A percentile compares a stretch with the other conserved stretches of the same genome.
Conservation (phyloP, 1,284 basidiomycete genomes). For the Takashimella koratensis region DNA sequence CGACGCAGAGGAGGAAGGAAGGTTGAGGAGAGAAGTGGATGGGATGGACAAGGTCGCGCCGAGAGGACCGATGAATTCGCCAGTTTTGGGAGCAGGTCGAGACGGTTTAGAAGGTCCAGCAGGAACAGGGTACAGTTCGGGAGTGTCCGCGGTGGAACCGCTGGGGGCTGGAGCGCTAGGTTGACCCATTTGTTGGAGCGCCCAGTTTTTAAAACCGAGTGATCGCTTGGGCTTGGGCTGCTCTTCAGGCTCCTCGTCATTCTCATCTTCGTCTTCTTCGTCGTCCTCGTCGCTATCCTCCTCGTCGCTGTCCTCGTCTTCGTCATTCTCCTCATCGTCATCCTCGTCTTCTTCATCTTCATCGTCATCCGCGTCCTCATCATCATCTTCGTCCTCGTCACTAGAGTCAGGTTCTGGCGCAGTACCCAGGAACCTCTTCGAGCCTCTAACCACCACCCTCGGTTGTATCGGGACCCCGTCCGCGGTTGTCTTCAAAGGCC, state of each 20-base stretch:
- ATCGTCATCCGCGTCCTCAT: slow-evolving; percentile 21
- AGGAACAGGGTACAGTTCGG: slow-evolving; percentile 12
- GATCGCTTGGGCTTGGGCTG: slow-evolving; percentile 44
- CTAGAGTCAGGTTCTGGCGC: slow-evolving; percentile 5
- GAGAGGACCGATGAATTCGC: slow-evolving; percentile 44
- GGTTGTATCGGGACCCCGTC: slow-evolving; percentile 30
- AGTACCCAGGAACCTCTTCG: slow-evolving; percentile 17
- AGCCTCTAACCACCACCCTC: slow-evolving; percentile 25
- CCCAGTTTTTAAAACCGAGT: slow-evolving; percentile 78
- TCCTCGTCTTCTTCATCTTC: slow-evolving; percentile 23
- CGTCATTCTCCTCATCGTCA: slow-evolving; percentile 11
- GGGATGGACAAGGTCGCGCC: slow-evolving; percentile 42
- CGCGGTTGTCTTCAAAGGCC: slow-evolving; percentile 3
- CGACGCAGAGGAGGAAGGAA: neutral
- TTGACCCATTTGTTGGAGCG: slow-evolving; percentile 59
- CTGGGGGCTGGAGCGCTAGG: slow-evolving; percentile 1
- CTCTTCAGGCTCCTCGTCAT: slow-evolving; percentile 19
- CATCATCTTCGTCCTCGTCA: slow-evolving; percentile 17
- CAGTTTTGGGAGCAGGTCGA: slow-evolving; percentile 18
- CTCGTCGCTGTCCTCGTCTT: slow-evolving; percentile 14
- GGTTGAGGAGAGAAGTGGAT: slow-evolving; percentile 35
- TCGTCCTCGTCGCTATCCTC: slow-evolving; percentile 15
- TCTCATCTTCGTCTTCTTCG: slow-evolving; percentile 23
- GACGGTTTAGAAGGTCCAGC: slow-evolving; percentile 12
- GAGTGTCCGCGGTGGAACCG: slow-evolving; percentile 4